These are phyloP conservation scores for Starmera pachycereana DNA, from an alignment of 805 yeast genomes.

Conservation along the genomic window DNA sequence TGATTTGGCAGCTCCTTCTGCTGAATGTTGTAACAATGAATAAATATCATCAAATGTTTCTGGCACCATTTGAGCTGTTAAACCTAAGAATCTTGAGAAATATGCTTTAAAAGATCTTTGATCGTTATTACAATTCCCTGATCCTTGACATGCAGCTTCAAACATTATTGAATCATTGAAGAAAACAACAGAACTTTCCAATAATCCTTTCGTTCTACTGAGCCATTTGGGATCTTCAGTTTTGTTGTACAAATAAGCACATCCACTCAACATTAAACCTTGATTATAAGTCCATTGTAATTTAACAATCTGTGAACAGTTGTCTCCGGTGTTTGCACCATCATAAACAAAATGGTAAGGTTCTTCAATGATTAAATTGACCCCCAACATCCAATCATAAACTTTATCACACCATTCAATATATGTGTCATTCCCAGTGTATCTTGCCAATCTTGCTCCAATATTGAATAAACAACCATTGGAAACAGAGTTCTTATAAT, in stretches of 20 bases:
- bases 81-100: conserved; percentile 53
- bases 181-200: conserved; percentile 42
- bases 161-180: conserved; percentile 48
- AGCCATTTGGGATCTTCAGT: conserved; percentile 52
- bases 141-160: conserved; percentile 63
- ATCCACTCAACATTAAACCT: conserved; percentile 58
- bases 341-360: conserved; percentile 44
- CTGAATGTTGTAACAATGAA: conserved; percentile 37
- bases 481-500: conserved; percentile 81
- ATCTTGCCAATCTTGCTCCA: conserved; percentile 77
- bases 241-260: conserved; percentile 57
- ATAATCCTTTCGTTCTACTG: conserved; percentile 37
- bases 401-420: conserved; percentile 62
- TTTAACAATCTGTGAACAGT: conserved; percentile 40
- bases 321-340: conserved; percentile 40
- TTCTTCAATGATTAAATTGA: conserved; percentile 30
- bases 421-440: conserved; percentile 62
- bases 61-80: conserved; percentile 53
- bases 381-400: conserved; percentile 64
- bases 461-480: conserved; percentile 74
- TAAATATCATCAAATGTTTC: conserved; percentile 36
- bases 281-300: conserved; percentile 70
- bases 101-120: conserved; percentile 70
- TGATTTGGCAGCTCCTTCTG: conserved; percentile 63
- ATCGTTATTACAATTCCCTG: conserved; percentile 52